Evolutionary conservation across 352 stramenopile genomes (phyloP).

Genomic region (Phytophthora pinifolia): DNA sequence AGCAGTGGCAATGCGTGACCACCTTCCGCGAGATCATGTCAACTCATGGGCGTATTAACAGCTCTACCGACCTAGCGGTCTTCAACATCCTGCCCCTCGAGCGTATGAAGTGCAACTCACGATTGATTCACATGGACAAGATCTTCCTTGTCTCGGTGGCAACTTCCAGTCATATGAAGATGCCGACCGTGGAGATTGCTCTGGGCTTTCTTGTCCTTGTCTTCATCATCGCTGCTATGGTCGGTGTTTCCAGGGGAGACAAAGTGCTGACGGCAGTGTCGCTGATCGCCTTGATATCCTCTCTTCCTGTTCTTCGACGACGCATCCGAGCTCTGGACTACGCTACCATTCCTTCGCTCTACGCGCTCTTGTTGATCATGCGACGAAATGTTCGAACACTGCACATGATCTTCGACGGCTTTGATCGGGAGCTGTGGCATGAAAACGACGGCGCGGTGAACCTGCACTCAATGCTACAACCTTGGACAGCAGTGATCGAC

Average conservation of each 20-base stretch:
- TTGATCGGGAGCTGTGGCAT: conserved; percentile 52
- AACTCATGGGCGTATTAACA: conserved; percentile 35
- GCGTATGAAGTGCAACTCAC: conserved; percentile 47
- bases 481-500: conserved; percentile 20
- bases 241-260: conserved; percentile 9
- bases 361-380: conserved; percentile 47
- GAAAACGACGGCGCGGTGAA: conserved; percentile 77
- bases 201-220: conserved; percentile 8
- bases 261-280: not conserved
- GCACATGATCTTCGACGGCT: conserved; percentile 59
- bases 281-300: not conserved
- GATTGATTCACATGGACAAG: conserved; percentile 54
- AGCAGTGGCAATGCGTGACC: conserved; percentile 42
- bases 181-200: conserved; percentile 28
- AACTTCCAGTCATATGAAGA: conserved; percentile 41
- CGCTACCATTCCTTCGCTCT: conserved; percentile 59
- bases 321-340: conserved; percentile 43
- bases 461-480: conserved; percentile 55
- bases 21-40: conserved; percentile 39
- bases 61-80: conserved; percentile 47
- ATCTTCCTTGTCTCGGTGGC: conserved; percentile 58
- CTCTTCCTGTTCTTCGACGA: conserved; percentile 4
- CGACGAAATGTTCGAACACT: conserved; percentile 39
- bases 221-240: conserved; percentile 5
- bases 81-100: conserved; percentile 49